These are phyloP conservation scores for Datura wrightii DNA, from an alignment of 257 asterid species.

Conservation along the genomic window DNA sequence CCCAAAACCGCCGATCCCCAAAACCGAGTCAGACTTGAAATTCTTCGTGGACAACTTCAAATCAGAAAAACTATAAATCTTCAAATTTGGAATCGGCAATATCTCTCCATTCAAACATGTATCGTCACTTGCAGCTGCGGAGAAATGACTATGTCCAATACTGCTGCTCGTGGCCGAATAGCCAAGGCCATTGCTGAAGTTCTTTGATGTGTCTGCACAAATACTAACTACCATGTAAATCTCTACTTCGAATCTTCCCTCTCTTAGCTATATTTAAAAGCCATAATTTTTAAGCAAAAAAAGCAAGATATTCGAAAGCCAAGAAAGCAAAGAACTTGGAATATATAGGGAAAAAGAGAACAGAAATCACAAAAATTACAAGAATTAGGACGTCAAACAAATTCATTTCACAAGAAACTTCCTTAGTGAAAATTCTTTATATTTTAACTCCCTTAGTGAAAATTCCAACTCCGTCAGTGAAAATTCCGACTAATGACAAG, in stretches of 20 bases:
- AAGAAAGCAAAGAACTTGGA: neutral
- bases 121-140: conserved; percentile 47
- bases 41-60: conserved; percentile 50
- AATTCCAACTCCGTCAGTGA: too few relatives aligned
- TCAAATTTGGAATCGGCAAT: conserved; percentile 43
- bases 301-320: neutral
- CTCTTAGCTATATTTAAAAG: neutral
- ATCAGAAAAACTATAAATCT: conserved; percentile 46
- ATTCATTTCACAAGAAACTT: neutral
- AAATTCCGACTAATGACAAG: neutral
- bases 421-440: too few relatives aligned
- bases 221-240: neutral
- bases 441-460: too few relatives aligned
- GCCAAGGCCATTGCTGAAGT: conserved; percentile 44
- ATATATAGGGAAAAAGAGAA: neutral
- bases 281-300: neutral
- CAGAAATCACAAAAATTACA: neutral
- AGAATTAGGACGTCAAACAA: neutral
- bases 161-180: conserved; percentile 44
- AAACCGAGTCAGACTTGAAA: conserved; percentile 51
- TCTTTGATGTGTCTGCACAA: conserved; percentile 57
- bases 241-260: conserved; percentile 31
- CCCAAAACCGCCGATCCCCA: conserved; percentile 62
- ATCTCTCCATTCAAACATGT: conserved; percentile 44
- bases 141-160: conserved; percentile 46